Conservation (phyloP, 2,329 filamentous ascomycete species). For the Myriosclerotinia curreyana region DNA sequence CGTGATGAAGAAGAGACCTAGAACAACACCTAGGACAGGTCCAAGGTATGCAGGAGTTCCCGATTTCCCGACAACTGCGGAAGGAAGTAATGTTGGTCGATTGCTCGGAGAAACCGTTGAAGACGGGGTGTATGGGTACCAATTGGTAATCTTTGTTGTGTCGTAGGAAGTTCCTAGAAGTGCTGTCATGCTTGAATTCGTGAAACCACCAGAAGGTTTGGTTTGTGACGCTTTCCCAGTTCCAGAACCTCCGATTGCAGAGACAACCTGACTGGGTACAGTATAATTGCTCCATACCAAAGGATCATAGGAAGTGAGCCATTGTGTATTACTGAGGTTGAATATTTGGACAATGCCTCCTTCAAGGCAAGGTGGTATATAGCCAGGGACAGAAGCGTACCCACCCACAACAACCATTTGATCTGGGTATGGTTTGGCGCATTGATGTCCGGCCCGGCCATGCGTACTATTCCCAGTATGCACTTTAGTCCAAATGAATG, state of each 20-base stretch:
- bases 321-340: slow-evolving; percentile 66
- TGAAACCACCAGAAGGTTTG: slow-evolving; percentile 59
- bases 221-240: slow-evolving; percentile 64
- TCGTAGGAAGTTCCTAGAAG: slow-evolving; percentile 58
- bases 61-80: slow-evolving; percentile 20
- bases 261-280: slow-evolving; percentile 59
- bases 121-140: slow-evolving; percentile 54
- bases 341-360: slow-evolving; percentile 61
- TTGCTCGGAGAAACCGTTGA: slow-evolving; percentile 27
- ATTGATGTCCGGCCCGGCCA: slow-evolving; percentile 64
- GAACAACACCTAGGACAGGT: slow-evolving; percentile 60
- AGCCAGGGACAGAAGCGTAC: slow-evolving; percentile 46
- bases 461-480: slow-evolving; percentile 50
- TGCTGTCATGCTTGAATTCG: slow-evolving; percentile 45
- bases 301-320: slow-evolving; percentile 69
- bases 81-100: slow-evolving; percentile 22
- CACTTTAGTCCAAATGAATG: slow-evolving; percentile 70
- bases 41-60: slow-evolving; percentile 55
- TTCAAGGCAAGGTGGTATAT: slow-evolving; percentile 46
- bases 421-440: slow-evolving; percentile 65
- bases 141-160: slow-evolving; percentile 53
- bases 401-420: slow-evolving; percentile 71
- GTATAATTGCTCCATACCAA: slow-evolving; percentile 61
- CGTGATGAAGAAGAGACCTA: slow-evolving; percentile 56
- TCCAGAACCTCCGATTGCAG: slow-evolving; percentile 57